A percentile compares a stretch with the other conserved stretches of the same genome.
phyloP scores from a whole-genome alignment of 2,329 filamentous ascomycete species.

The Lecanicillium sp. region DNA sequence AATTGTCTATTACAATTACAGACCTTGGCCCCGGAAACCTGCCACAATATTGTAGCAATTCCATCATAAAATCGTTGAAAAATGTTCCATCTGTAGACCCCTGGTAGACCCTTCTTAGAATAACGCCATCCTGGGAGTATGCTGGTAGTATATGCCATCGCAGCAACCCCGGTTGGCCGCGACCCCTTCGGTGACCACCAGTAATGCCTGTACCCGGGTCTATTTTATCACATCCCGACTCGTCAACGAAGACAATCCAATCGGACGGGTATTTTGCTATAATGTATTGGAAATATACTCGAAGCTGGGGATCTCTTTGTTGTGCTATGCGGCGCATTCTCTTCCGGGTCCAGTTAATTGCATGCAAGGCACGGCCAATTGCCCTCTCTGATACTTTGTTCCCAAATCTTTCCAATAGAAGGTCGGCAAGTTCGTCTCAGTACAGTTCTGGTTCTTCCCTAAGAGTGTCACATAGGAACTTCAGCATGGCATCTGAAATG shows the following conservation, averaged over 20 bases:
- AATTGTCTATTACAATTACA: constrained; percentile 27
- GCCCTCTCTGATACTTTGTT: constrained; percentile 1
- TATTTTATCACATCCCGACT: constrained; percentile 27
- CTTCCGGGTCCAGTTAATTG: constrained; percentile 22
- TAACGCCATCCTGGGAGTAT: constrained; percentile 20
- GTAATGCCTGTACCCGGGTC: constrained; percentile 21
- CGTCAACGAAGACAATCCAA: constrained; percentile 25
- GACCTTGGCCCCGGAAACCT: constrained; percentile 24
- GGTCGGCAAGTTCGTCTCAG: constrained; percentile 15
- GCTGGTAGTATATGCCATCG: constrained; percentile 18
- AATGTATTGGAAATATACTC: constrained; percentile 25
- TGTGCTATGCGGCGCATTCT: constrained; percentile 19
- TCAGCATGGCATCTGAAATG: constrained; percentile 16
- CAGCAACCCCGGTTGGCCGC: constrained; percentile 16
- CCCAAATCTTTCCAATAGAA: constrained; percentile 11
- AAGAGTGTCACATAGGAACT: constrained; percentile 17
- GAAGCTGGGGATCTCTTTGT: constrained; percentile 23
- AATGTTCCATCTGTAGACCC: constrained; percentile 19
- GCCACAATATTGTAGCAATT: constrained; percentile 22
- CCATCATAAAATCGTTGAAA: constrained; percentile 22
- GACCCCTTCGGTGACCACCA: constrained; percentile 23
- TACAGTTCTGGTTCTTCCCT: constrained; percentile 17
- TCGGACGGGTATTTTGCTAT: constrained; percentile 22
- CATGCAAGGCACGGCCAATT: constrained; percentile 17
- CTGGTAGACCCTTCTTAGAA: constrained; percentile 17